phyloP scores from a whole-genome alignment of 768 basidiomycete genomes.

The Trichaptum fuscoviolaceum region DNA sequence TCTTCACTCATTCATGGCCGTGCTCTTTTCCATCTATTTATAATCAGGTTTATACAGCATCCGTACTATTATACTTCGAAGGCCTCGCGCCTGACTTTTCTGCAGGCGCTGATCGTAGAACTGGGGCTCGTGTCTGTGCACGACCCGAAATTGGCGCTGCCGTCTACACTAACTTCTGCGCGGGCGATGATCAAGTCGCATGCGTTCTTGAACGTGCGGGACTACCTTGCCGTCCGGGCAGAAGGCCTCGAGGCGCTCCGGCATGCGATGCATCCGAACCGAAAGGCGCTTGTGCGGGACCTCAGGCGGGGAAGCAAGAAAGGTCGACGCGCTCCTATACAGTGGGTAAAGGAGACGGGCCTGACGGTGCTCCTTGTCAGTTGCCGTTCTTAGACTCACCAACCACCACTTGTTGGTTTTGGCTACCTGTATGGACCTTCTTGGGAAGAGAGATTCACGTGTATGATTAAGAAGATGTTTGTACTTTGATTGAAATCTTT shows the following conservation, averaged over 20 bases:
- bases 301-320: conserved; percentile 43
- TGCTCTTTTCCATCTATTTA: background rate
- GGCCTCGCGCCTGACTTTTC: conserved; percentile 47
- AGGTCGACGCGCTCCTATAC: conserved; percentile 31
- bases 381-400: conserved; percentile 18
- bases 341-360: conserved; percentile 62
- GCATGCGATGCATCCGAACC: conserved; percentile 56
- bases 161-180: conserved; percentile 59
- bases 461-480: background rate
- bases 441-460: background rate
- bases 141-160: conserved; percentile 29
- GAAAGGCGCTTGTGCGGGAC: conserved; percentile 55
- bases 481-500: background rate
- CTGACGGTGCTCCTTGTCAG: conserved; percentile 52
- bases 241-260: conserved; percentile 60
- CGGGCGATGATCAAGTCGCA: conserved; percentile 58
- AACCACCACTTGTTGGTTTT: background rate
- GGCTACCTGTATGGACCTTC: background rate
- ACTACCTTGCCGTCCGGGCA: conserved; percentile 63
- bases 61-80: conserved; percentile 29
- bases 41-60: conserved; percentile 47
- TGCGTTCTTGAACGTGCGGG: conserved; percentile 66
- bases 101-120: conserved; percentile 74
- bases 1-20: background rate
- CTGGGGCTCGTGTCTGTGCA: conserved; percentile 40